Conservation (phyloP, 352 stramenopile genomes). For the Stephanocyclus meneghinianus region DNA sequence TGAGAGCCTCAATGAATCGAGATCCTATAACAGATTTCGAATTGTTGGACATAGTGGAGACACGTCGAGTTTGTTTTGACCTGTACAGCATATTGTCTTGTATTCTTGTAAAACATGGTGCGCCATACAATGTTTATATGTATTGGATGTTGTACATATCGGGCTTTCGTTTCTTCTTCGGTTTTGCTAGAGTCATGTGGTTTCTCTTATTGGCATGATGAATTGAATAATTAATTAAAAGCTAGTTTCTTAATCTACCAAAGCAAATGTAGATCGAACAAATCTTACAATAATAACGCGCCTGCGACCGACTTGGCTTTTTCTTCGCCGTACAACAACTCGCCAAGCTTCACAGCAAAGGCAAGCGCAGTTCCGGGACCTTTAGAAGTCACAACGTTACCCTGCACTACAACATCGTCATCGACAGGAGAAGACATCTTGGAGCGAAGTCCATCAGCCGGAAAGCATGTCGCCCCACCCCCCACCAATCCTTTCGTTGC, state of each 20-base stretch:
- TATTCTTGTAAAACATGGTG: neutral
- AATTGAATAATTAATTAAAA: neutral
- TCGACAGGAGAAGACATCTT: constrained; percentile 55
- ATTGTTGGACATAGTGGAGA: constrained; percentile 2
- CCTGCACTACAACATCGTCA: constrained; percentile 63
- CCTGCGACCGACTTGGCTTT: constrained; percentile 71
- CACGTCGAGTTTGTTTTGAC: neutral
- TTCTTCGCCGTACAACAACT: constrained; percentile 76
- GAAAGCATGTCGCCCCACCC: constrained; percentile 66
- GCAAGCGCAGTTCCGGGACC: constrained; percentile 69
- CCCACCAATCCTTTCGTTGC: constrained; percentile 61
- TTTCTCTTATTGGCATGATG: too few relatives aligned
- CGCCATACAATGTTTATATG: too few relatives aligned
- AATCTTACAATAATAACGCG: constrained; percentile 51
- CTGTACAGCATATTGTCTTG: neutral
- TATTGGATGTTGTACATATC: too few relatives aligned
- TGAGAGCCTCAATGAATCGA: neutral
- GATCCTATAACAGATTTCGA: constrained; percentile 1
- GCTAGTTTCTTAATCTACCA: neutral
- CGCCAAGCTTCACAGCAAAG: constrained; percentile 73
- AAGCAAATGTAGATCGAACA: neutral
- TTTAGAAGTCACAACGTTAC: constrained; percentile 71
- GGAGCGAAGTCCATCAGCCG: constrained; percentile 57
- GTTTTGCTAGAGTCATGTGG: too few relatives aligned
- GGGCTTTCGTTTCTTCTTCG: too few relatives aligned